Evolutionary conservation across 805 yeast genomes (phyloP), one percentile per base, ranked within the genome.

Genomic region (Grigorovia yakushimaensis): DNA sequence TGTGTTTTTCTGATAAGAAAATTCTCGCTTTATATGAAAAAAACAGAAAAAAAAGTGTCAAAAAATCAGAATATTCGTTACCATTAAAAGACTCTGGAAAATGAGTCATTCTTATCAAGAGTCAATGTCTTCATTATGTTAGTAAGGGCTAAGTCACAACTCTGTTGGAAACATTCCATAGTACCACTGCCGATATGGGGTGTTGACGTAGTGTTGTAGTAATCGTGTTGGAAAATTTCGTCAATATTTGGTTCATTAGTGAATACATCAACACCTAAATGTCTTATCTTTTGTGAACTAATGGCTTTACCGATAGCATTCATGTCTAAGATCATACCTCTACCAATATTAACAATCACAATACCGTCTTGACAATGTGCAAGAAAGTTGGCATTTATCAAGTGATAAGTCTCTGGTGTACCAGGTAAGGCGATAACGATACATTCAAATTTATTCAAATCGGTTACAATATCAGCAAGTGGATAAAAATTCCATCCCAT

Each of bases 121-220:
- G 41, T 22, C 17, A 39, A 21, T n/a, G 49, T 45, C n/a, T 42
- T 39, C n/a, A 57, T 22, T n/a, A 57, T 52, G 39, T 54, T 56
- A 17, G 44, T 36, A 5, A 59, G 37, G 2, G 64, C 64, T 15
- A 51, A 56, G 15, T 70, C 64, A 4, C 77, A 73, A 19, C 77
- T 68, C 37, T 65, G 66, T 46, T 71, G 67, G 47, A 66, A 73
- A 48, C 70, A 73, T 47, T 71, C 73, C 35, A 55, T 59, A 0
- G 84, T 78, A 4, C 80, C 73, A 23, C 82, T 78, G 0, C 82
- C 87, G 43, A 79, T 60, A 58, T 81, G 87, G 2, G 87, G 87
- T 5, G 83, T 77, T 47, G 78, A 56, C 2, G 74, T 56, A 8
- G 77, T 77, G 41, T 60, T 57, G 33, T 35, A 11, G 17, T 39